These are phyloP conservation scores for Oidium heveae DNA, from an alignment of 2,329 filamentous ascomycete species.

Conservation along the genomic window DNA sequence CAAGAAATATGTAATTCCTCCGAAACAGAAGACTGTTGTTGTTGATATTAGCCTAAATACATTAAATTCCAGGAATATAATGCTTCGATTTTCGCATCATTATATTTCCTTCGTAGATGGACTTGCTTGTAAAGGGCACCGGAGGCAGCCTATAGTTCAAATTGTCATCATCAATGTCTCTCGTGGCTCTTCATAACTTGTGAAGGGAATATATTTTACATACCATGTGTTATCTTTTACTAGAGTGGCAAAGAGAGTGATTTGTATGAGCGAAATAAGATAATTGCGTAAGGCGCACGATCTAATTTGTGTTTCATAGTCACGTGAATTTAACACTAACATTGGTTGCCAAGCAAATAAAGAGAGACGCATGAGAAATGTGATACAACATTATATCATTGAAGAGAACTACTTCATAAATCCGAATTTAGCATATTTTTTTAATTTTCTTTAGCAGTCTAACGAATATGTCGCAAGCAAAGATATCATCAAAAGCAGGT, in stretches of 20 bases:
- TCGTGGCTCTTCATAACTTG: no score
- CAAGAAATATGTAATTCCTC: constrained; percentile 71
- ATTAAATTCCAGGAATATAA: neutral
- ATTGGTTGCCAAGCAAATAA: no score
- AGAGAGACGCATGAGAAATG: no score
- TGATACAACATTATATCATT: no score
- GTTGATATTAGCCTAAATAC: neutral
- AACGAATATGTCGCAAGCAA: neutral
- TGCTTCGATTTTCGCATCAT: neutral
- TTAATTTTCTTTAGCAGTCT: neutral
- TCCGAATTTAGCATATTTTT: constrained; percentile 2
- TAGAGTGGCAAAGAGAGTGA: no score
- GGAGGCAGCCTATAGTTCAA: constrained; percentile 9
- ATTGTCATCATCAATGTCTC: neutral
- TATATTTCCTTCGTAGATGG: neutral
- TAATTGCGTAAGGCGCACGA: no score
- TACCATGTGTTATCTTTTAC: no score
- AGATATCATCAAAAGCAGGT: constrained; percentile 32
- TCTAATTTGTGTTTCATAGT: no score
- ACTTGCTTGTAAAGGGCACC: constrained; percentile 14
- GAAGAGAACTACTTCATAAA: constrained; percentile 1
- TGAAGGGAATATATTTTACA: no score
- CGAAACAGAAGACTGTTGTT: constrained; percentile 52
- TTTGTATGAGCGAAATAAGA: no score
- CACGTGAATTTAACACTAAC: no score